Conservation (phyloP, 2,329 filamentous ascomycete species). For the Xylariaceae sp. region DNA sequence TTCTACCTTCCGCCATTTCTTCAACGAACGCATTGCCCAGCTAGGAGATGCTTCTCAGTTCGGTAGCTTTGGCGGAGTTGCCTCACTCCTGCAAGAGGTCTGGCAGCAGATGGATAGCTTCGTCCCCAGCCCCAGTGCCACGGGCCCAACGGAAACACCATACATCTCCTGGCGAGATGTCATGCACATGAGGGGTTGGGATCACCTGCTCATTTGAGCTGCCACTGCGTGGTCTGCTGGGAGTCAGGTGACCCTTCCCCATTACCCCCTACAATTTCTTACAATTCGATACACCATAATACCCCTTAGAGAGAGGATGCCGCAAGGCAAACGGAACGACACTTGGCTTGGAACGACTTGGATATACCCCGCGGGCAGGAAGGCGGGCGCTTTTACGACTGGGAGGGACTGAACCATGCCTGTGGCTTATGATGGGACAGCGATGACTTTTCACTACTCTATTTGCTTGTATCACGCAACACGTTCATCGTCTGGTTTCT, state of each 20-base stretch:
- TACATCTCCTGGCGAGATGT: conserved; percentile 92
- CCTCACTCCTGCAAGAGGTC: conserved; percentile 72
- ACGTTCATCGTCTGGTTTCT: conserved; percentile 17
- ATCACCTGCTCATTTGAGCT: conserved; percentile 80
- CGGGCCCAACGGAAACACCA: conserved; percentile 41
- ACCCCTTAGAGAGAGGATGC: conserved; percentile 28
- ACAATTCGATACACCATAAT: conserved; percentile 20
- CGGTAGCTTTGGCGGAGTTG: conserved; percentile 82
- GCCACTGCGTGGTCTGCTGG: conserved; percentile 23
- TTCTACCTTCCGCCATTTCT: conserved; percentile 72
- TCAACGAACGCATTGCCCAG: conserved; percentile 68
- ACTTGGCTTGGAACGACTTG: conserved; percentile 25
- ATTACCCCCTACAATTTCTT: conserved; percentile 20
- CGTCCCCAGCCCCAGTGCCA: conserved; percentile 31
- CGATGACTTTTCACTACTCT: conserved; percentile 14
- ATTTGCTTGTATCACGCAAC: conserved; percentile 19
- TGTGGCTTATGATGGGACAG: conserved; percentile 26
- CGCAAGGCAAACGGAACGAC: conserved; percentile 30
- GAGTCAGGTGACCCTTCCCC: conserved; percentile 3
- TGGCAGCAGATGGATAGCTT: conserved; percentile 73
- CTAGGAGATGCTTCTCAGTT: conserved; percentile 74
- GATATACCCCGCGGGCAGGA: conserved; percentile 21
- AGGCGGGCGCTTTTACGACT: conserved; percentile 14
- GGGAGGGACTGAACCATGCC: conserved; percentile 20
- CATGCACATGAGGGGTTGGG: conserved; percentile 88